Evolutionary conservation across 805 yeast species (phyloP), one percentile per base, ranked within the genome.

Genomic region (Pichia exigua): DNA sequence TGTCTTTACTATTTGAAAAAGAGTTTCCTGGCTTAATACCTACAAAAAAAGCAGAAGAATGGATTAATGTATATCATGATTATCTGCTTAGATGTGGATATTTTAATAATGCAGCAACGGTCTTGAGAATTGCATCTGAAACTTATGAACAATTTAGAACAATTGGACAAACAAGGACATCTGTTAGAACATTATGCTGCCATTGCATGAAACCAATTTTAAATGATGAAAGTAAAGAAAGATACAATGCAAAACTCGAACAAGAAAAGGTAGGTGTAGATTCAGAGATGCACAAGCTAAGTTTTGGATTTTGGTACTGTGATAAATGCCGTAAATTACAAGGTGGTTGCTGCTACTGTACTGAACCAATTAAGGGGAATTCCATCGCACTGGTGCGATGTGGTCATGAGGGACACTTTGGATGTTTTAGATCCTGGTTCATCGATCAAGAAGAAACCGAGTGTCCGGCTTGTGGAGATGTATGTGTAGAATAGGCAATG

Each of bases 321-420:
- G 88, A 82, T 49, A 74, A 73, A 22, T 91, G 97, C 65, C 68
- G 74, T 12, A 71, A 68, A 47, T 70, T 71, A 17, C 82, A 81
- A 54, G 83, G 81, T 53, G 76, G 81, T n/a, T 91, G 97, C 66
- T 74, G 83, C 27, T 78, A 83, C 54, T 91, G 97, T 65, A 76
- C 83, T 55, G 85, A 78, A 61, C 88, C 95, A 0, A 73, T 91
- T 60, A 79, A 78, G 57, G 95, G 95, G 0, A 71, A 86, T 51
- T 75, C 83, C 17, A 77, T 86, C 17, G 76, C 71, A 54, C 69
- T 73, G 54, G 64, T 85, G 47, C 76, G 72, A 26, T 92, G 98
- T 71, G 97, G 97, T 0, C 98, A 92, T 66, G 74, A 82, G 51
- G 90, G 92, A 1, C 98, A 92, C 68, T 81, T 81, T 61, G 83